These are phyloP conservation scores for Penstemon eatonii DNA, from an alignment of 257 asterid genomes.

Conservation along the genomic window DNA sequence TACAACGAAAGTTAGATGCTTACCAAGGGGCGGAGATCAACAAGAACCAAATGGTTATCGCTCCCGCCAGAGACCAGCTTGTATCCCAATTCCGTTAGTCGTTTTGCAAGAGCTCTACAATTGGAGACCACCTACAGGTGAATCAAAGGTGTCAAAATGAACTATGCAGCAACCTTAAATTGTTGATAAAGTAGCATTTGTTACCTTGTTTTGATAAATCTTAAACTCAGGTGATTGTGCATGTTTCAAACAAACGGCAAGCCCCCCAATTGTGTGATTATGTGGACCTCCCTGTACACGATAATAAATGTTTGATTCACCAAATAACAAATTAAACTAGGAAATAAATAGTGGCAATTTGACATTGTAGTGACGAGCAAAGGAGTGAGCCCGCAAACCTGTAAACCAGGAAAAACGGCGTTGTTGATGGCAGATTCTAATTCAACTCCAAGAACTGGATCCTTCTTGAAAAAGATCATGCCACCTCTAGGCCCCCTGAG, in stretches of 20 bases:
- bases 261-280: slow-evolving; percentile 91
- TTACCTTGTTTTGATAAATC: slow-evolving; percentile 78
- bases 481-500: slow-evolving; percentile 98
- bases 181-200: slow-evolving; percentile 10
- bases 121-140: slow-evolving; percentile 69
- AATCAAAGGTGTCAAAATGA: slow-evolving; percentile 18
- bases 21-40: slow-evolving; percentile 90
- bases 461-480: slow-evolving; percentile 95
- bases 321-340: background rate
- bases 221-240: slow-evolving; percentile 77
- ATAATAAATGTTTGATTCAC: slow-evolving; percentile 17
- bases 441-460: slow-evolving; percentile 77
- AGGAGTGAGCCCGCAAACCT: slow-evolving; percentile 46
- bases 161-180: background rate
- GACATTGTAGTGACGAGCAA: background rate
- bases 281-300: slow-evolving; percentile 88
- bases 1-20: slow-evolving; percentile 25
- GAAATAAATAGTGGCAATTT: background rate
- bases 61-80: slow-evolving; percentile 92
- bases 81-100: slow-evolving; percentile 77
- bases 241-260: slow-evolving; percentile 78
- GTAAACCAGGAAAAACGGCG: slow-evolving; percentile 92
- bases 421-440: slow-evolving; percentile 84
- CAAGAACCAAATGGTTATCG: slow-evolving; percentile 96
- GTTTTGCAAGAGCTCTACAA: slow-evolving; percentile 82